Conservation (phyloP, 2,329 filamentous ascomycete species). For the Paecilomyces variotii region DNA sequence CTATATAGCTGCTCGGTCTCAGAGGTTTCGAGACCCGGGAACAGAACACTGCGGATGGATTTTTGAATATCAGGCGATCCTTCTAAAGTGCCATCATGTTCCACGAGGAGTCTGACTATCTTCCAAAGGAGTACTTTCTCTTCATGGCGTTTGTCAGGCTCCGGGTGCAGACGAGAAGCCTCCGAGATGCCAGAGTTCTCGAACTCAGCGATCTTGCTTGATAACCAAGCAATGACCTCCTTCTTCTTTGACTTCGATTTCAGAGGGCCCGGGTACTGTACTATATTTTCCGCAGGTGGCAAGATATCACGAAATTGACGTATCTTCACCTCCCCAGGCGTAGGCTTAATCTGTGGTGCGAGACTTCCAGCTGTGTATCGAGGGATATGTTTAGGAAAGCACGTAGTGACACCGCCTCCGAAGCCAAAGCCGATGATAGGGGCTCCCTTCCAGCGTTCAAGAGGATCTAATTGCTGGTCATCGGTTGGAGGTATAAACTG, state of each 20-base stretch:
- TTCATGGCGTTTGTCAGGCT: constrained; percentile 57
- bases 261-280: constrained; percentile 82
- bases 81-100: constrained; percentile 76
- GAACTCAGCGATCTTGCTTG: constrained; percentile 63
- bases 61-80: constrained; percentile 63
- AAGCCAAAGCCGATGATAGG: constrained; percentile 85
- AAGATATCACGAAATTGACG: constrained; percentile 65
- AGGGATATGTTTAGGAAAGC: constrained; percentile 81
- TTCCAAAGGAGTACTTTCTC: constrained; percentile 86
- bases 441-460: constrained; percentile 84
- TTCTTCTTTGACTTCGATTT: constrained; percentile 93
- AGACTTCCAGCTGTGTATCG: constrained; percentile 70
- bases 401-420: constrained; percentile 72
- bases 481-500: constrained; percentile 50
- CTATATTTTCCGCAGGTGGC: constrained; percentile 61
- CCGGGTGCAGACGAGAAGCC: constrained; percentile 41
- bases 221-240: constrained; percentile 75
- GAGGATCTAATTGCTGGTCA: constrained; percentile 57
- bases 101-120: constrained; percentile 69
- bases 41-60: constrained; percentile 66
- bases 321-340: constrained; percentile 74
- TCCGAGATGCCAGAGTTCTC: constrained; percentile 47
- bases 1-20: constrained; percentile 19
- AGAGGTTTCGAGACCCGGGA: constrained; percentile 45
- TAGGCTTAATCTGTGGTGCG: constrained; percentile 70